Evolutionary conservation across 2,329 filamentous ascomycete genomes (phyloP).

Genomic region (Paramyrothecium sp.): DNA sequence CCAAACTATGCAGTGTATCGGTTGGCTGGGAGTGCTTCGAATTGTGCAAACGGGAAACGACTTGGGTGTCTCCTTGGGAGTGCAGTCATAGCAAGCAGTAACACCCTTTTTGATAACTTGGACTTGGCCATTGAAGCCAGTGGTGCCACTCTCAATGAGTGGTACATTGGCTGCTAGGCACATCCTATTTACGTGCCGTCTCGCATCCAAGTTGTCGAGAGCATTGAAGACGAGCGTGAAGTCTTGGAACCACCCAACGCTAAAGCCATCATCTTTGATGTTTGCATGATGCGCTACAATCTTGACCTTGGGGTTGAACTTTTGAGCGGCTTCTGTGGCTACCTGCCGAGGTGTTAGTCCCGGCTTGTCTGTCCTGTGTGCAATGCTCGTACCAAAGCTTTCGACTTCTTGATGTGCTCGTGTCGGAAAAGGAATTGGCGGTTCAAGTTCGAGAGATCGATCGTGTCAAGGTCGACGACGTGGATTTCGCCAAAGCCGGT

Average conservation of each 20-base stretch:
- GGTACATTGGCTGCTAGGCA: slow-evolving; percentile 88
- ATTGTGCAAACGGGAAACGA: slow-evolving; percentile 97
- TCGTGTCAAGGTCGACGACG: slow-evolving; percentile 95
- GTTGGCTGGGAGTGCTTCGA: slow-evolving; percentile 90
- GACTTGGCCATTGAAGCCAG: slow-evolving; percentile 95
- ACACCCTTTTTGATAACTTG: slow-evolving; percentile 91
- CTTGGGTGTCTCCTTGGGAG: slow-evolving; percentile 84
- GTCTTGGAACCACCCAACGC: slow-evolving; percentile 79
- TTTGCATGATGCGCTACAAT: slow-evolving; percentile 90
- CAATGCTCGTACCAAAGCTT: slow-evolving; percentile 69
- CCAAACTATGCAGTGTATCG: slow-evolving; percentile 99
- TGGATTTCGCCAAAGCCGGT: slow-evolving; percentile 91
- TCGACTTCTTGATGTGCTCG: slow-evolving; percentile 97
- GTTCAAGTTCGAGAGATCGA: slow-evolving; percentile 96
- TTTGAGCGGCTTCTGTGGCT: slow-evolving; percentile 85
- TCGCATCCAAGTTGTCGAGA: slow-evolving; percentile 89
- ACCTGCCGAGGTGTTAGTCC: slow-evolving; percentile 53
- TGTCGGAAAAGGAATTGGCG: slow-evolving; percentile 95
- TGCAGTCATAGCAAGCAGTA: slow-evolving; percentile 97
- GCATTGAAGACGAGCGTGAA: slow-evolving; percentile 95
- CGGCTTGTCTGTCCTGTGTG: background rate
- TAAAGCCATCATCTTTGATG: slow-evolving; percentile 87
- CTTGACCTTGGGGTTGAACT: slow-evolving; percentile 85
- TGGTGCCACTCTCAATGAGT: slow-evolving; percentile 93
- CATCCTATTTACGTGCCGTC: slow-evolving; percentile 96